These are phyloP conservation scores for Massarina eburnea DNA, from an alignment of 2,329 filamentous ascomycete genomes.

Conservation along the genomic window DNA sequence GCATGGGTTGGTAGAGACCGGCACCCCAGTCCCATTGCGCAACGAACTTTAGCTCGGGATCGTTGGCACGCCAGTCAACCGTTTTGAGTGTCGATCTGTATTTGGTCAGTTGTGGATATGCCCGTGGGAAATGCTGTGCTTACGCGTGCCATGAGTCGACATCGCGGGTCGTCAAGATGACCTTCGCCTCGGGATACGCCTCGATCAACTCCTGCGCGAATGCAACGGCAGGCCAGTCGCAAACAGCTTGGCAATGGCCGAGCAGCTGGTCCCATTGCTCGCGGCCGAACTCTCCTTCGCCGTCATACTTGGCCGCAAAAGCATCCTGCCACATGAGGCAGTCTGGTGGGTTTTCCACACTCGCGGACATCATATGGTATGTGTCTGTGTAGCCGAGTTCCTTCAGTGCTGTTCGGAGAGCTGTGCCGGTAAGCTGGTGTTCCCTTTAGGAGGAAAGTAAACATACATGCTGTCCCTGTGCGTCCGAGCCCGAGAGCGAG, in stretches of 20 bases:
- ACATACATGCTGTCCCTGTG: slow-evolving; percentile 69
- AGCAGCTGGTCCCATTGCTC: background rate
- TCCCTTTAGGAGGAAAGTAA: background rate
- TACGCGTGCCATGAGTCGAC: slow-evolving; percentile 63
- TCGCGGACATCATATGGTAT: slow-evolving; percentile 74
- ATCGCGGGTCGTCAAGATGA: slow-evolving; percentile 67
- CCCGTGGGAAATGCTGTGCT: background rate
- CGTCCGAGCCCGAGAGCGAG: slow-evolving; percentile 67
- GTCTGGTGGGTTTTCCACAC: slow-evolving; percentile 69
- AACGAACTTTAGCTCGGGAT: slow-evolving; percentile 45
- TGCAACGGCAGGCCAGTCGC: slow-evolving; percentile 57
- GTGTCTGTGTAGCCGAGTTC: slow-evolving; percentile 68
- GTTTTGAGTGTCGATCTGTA: background rate
- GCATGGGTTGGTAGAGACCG: no score
- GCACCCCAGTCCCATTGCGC: background rate
- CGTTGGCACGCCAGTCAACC: no score
- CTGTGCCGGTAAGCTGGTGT: slow-evolving; percentile 36
- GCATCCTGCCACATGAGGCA: slow-evolving; percentile 72
- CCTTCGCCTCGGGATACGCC: slow-evolving; percentile 72
- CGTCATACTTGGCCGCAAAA: slow-evolving; percentile 63
- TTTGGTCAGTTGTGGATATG: background rate
- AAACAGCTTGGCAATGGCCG: background rate
- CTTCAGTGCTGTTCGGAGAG: slow-evolving; percentile 66
- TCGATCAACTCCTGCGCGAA: slow-evolving; percentile 71
- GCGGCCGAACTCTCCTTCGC: slow-evolving; percentile 47